Conservation (phyloP, 176 grass and related monocot genomes). For the Calamus simplicifolius region DNA sequence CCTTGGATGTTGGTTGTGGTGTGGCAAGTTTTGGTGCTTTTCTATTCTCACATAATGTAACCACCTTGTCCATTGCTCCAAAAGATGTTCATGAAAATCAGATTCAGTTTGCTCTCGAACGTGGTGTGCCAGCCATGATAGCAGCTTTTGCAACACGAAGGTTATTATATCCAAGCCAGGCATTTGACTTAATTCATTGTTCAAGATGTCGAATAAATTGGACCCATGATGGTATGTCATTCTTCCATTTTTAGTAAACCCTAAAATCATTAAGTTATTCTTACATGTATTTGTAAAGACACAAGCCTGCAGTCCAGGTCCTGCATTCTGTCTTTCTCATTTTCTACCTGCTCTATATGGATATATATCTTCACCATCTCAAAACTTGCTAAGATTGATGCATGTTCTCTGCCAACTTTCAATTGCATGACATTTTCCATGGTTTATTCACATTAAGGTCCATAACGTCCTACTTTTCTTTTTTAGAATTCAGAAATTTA, state of each 20-base stretch:
- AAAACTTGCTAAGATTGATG: too few species aligned
- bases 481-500: too few species aligned
- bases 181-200: slow-evolving; percentile 52
- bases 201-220: slow-evolving; percentile 55
- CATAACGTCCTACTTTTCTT: too few species aligned
- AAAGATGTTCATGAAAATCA: slow-evolving; percentile 58
- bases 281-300: too few species aligned
- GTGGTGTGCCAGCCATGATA: slow-evolving; percentile 45
- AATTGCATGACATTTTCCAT: too few species aligned
- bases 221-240: slow-evolving; percentile 37
- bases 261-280: too few species aligned
- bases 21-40: slow-evolving; percentile 50
- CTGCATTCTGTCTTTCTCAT: too few species aligned
- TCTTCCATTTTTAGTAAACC: neutral
- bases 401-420: too few species aligned
- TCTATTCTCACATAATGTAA: slow-evolving; percentile 29
- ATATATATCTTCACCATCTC: too few species aligned
- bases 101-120: slow-evolving; percentile 55
- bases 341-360: too few species aligned
- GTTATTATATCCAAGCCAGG: slow-evolving; percentile 39
- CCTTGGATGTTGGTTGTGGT: slow-evolving; percentile 43
- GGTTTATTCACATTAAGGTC: too few species aligned
- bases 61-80: slow-evolving; percentile 43
- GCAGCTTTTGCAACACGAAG: slow-evolving; percentile 42
- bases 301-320: too few species aligned